These are phyloP conservation scores for Sistotremastrum suecicum DNA, from an alignment of 768 basidiomycete species.

Conservation along the genomic window DNA sequence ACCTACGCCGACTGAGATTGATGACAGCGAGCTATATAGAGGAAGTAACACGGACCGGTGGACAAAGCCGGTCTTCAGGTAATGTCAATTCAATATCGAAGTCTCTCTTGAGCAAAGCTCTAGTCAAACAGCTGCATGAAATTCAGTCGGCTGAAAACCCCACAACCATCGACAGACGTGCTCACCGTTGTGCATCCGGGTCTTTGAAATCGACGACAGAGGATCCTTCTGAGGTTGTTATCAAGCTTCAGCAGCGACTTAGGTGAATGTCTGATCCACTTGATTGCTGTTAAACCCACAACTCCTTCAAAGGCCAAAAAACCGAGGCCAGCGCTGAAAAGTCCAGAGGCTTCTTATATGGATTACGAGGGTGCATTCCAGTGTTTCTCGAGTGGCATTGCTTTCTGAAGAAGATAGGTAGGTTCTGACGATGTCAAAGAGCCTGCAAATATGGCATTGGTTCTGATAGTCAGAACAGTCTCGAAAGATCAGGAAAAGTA, in stretches of 20 bases:
- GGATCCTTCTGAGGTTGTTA: constrained; percentile 9
- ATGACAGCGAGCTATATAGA: background rate
- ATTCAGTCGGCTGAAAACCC: background rate
- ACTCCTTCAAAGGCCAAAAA: constrained; percentile 40
- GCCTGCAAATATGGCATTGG: no score
- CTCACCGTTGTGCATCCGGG: constrained; percentile 52
- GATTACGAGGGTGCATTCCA: constrained; percentile 41
- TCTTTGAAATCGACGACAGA: constrained; percentile 63
- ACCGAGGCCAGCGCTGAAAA: constrained; percentile 42
- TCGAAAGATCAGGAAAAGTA: no score
- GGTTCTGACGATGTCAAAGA: no score
- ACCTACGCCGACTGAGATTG: constrained; percentile 27
- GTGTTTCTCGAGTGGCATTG: background rate
- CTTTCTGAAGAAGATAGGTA: no score
- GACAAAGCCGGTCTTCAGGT: constrained; percentile 67
- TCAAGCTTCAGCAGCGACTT: constrained; percentile 11
- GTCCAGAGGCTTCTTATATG: constrained; percentile 35
- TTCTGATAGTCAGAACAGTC: no score
- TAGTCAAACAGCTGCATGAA: constrained; percentile 53
- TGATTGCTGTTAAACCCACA: constrained; percentile 29
- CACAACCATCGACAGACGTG: background rate
- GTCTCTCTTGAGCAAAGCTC: constrained; percentile 63
- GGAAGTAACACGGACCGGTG: constrained; percentile 44
- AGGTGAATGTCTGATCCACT: constrained; percentile 13
- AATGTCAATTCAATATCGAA: constrained; percentile 50